A percentile compares a stretch with the other conserved stretches of the same genome.
Conservation (phyloP, 768 basidiomycete species). For the Tricholomella constricta region DNA sequence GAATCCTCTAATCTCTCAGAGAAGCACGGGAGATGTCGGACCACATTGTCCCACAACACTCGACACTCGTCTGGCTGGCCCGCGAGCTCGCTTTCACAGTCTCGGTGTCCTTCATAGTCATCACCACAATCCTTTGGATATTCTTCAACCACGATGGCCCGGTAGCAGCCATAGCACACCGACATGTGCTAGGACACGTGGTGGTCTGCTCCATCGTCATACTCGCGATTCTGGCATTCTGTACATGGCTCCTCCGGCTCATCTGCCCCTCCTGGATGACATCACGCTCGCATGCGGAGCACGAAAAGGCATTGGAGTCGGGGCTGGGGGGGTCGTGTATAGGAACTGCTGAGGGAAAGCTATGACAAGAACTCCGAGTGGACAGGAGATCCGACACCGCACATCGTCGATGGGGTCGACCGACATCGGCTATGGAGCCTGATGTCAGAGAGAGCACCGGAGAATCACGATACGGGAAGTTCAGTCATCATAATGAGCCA, state of each 20-base stretch:
- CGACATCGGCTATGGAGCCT: too few relatives aligned
- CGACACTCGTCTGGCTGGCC: slow-evolving; percentile 1
- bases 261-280: background rate
- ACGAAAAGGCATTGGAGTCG: background rate
- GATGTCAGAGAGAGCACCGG: too few relatives aligned
- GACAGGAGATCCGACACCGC: background rate
- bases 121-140: background rate
- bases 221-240: background rate
- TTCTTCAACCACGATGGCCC: background rate
- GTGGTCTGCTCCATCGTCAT: slow-evolving; percentile 5
- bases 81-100: slow-evolving; percentile 8
- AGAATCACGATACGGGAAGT: too few relatives aligned
- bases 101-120: slow-evolving; percentile 1
- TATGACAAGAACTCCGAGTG: too few relatives aligned
- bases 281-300: background rate
- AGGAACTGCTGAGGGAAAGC: background rate
- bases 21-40: background rate
- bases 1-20: too few relatives aligned
- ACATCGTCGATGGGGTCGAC: too few relatives aligned
- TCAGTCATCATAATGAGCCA: too few relatives aligned
- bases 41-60: background rate
- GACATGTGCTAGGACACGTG: background rate
- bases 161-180: background rate
- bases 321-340: background rate
- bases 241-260: background rate